Evolutionary conservation across 208 protist genomes (phyloP), one percentile per base, ranked within the genome.

Genomic region (Acanthamoeba triangularis): DNA sequence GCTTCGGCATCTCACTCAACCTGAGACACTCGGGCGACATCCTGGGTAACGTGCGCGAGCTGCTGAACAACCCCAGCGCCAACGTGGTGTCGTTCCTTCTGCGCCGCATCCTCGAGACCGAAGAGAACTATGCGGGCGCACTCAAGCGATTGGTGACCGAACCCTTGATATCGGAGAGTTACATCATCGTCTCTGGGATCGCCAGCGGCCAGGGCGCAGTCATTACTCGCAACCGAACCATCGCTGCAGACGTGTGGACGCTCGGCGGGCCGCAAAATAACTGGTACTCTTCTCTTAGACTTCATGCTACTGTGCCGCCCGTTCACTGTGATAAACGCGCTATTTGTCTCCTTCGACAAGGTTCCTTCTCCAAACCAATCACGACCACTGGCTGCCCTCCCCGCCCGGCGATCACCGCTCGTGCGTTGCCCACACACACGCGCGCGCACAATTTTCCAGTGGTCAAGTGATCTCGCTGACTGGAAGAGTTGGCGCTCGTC

Each of bases 371-470:
- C 84, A 91, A 33, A 91, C 84, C 30, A 91, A 91, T 30, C 84
- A 91, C 59, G 84, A 91, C n/a, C 84, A 91, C 3, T 91, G 84
- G 84, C 30, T 47, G 84, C 84, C 84, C n/a, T 91, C 84, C 10
- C 84, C 84, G 25, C 56, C 84, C 14, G 84, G 84, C 16, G 84
- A 91, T 33, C 84, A 91, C 41, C 49, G 84, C 30, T 72, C 56
- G 84, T 91, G 65, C n/a, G 84, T 61, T 61, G 52, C 28, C 80
- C 44, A 47, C n/a, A 30, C 44, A 37, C 74, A 63, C 54, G 5
- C 30, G 3, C 25, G n/a, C n/a, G n/a, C n/a, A n/a, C n/a, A n/a
- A n/a, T n/a, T n/a, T n/a, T n/a, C n/a, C n/a, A n/a, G n/a, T n/a
- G n/a, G n/a, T n/a, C n/a, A n/a, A n/a, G n/a, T n/a, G n/a, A n/a